Base-by-base conservation (phyloP, 441 rosid genomes). In the Erodium texanum region DNA sequence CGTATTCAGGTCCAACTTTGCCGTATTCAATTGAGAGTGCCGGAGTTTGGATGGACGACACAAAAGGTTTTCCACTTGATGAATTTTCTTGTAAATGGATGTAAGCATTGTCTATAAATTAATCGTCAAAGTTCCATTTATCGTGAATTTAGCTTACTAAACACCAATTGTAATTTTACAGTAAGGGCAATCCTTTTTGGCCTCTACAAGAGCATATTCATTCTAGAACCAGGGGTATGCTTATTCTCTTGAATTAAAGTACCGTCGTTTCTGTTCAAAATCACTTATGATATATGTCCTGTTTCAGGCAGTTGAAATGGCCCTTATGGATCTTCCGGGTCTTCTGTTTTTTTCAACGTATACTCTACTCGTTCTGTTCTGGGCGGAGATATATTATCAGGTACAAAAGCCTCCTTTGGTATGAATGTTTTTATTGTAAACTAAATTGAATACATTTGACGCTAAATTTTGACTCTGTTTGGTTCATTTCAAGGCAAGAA, bases 41-140 rank as follows among this genome's bases (percentile, higher is more conserved):
- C 96, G 7, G 88, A 89, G 62, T 89, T 79, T 65, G 93, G 96
- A 2, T 89, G 96, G 96, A 89, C 93, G 0, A 86, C 92, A 24
- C 96, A 89, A 73, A 87, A 89, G 81, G 85, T 87, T 70, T 89
- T 89, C 79, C 96, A 89, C 76, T 77, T 89, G 81, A 86, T 89
- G 88, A 89, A 89, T 76, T 87, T 87, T 67, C 6, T 83, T 38
- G 96, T 89, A 68, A 89, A 89, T 65, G 91, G 86, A 79, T 76
- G 93, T 89, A 56, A 79, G 85, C 66, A 27, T 70, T 59, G 12
- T 45, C 16, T 27, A 27, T 27, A 4, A 27, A 27, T 27, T 52
- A 32, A 24, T 50, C 62, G 5, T 43, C 56, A 18, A 65, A 20
- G 22, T 68, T 68, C 62, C 32, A 15, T 43, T 27, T 62, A 50